Conservation (phyloP, 371 early-diverging fungal species). For the Apophysomyces variabilis region DNA sequence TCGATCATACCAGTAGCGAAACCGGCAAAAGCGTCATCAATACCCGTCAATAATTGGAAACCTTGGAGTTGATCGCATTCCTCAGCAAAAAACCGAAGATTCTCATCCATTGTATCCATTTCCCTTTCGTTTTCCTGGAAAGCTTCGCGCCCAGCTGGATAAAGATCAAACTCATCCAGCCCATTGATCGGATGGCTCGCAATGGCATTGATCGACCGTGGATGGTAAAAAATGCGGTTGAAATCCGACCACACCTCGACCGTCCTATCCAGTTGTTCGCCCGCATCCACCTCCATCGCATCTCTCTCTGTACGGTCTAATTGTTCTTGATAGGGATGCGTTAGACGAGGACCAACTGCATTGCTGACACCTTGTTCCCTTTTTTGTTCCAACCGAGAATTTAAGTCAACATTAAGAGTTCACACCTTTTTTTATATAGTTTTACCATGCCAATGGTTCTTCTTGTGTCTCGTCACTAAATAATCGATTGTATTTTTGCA, state of each 20-base stretch:
- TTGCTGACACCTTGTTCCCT: constrained; percentile 57
- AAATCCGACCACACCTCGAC: constrained; percentile 84
- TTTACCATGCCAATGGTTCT: constrained; percentile 38
- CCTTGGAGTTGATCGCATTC: constrained; percentile 89
- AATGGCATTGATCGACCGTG: constrained; percentile 67
- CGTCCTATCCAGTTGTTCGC: constrained; percentile 37
- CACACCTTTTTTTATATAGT: neutral
- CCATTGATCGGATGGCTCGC: constrained; percentile 68
- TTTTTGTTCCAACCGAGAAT: neutral
- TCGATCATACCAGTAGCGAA: constrained; percentile 67
- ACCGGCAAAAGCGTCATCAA: constrained; percentile 81
- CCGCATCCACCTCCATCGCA: constrained; percentile 26
- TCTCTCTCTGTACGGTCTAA: constrained; percentile 43
- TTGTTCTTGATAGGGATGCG: constrained; percentile 59
- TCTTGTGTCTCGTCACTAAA: constrained; percentile 44
- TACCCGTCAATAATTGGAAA: constrained; percentile 78
- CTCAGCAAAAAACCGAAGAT: constrained; percentile 79
- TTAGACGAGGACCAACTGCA: constrained; percentile 29
- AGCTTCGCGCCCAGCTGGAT: constrained; percentile 72
- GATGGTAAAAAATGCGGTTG: constrained; percentile 77
- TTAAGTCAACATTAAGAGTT: no score
- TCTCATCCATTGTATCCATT: constrained; percentile 72
- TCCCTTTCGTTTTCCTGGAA: constrained; percentile 69
- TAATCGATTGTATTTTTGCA: constrained; percentile 68
- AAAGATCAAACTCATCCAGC: constrained; percentile 74